Conservation (phyloP, 2,329 filamentous ascomycete species). For the Aaosphaeria pasadenensis region DNA sequence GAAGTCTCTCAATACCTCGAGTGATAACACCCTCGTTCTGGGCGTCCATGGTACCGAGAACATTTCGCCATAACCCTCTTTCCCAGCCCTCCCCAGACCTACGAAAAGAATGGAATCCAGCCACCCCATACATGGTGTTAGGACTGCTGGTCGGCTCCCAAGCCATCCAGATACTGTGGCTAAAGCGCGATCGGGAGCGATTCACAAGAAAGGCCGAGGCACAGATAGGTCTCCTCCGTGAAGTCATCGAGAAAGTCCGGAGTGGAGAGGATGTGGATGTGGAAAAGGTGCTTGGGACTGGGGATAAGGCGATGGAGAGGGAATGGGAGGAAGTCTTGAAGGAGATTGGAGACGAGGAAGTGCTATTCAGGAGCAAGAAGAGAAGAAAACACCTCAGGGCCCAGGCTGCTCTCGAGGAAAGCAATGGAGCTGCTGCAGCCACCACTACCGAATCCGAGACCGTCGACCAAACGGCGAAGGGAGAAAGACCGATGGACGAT, state of each 20-base stretch:
- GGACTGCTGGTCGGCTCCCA: conserved; percentile 87
- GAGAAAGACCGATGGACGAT: conserved; percentile 21
- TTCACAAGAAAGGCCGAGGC: conserved; percentile 76
- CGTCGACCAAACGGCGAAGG: neutral
- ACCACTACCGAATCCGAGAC: no score
- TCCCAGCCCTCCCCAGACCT: neutral
- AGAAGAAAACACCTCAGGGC: conserved; percentile 22
- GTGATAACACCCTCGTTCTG: conserved; percentile 37
- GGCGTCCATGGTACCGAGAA: conserved; percentile 35
- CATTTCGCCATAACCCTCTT: conserved; percentile 12
- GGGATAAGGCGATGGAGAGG: conserved; percentile 68
- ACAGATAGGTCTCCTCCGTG: conserved; percentile 71
- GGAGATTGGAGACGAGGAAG: conserved; percentile 65
- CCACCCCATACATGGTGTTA: conserved; percentile 63
- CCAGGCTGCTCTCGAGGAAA: conserved; percentile 9
- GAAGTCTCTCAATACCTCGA: conserved; percentile 30
- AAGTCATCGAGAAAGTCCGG: conserved; percentile 58
- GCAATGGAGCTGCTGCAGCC: no score
- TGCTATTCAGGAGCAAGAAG: conserved; percentile 47
- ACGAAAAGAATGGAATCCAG: conserved; percentile 51
- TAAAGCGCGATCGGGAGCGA: conserved; percentile 71
- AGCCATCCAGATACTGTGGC: conserved; percentile 84
- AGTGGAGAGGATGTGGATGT: conserved; percentile 59
- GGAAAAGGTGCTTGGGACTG: conserved; percentile 75
- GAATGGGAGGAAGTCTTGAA: conserved; percentile 82